Percentiles rank a stretch among this genome's conserved stretches.
phyloP scores from a whole-genome alignment of 2,329 filamentous ascomycete species.

The Fusarium chlamydosporum region DNA sequence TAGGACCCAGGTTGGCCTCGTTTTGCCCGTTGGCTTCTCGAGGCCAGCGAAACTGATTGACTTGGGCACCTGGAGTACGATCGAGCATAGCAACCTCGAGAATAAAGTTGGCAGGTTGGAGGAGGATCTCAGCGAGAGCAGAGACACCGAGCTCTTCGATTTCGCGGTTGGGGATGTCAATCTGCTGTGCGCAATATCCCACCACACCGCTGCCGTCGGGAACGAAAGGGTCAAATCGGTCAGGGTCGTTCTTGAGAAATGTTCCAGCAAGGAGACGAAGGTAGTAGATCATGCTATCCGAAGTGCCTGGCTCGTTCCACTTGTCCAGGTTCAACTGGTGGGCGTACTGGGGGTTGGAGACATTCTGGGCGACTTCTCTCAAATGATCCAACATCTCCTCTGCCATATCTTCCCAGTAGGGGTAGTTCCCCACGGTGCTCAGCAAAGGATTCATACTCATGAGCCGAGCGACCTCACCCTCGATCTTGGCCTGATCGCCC shows the following conservation, averaged over 20 bases:
- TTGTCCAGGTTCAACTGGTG: constrained; percentile 68
- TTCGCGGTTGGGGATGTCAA: constrained; percentile 83
- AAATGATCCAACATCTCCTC: constrained; percentile 80
- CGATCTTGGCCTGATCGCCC: constrained; percentile 74
- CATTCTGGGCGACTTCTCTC: constrained; percentile 70
- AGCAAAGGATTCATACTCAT: constrained; percentile 79
- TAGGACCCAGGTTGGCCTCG: constrained; percentile 60
- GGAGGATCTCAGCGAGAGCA: constrained; percentile 81
- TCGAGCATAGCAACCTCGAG: constrained; percentile 94
- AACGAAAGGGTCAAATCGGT: constrained; percentile 80
- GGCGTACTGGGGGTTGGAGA: constrained; percentile 71
- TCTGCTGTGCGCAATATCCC: constrained; percentile 76
- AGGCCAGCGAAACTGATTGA: constrained; percentile 78
- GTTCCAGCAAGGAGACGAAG: constrained; percentile 84
- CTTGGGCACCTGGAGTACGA: constrained; percentile 81
- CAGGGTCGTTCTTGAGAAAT: constrained; percentile 82
- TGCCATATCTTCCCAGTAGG: constrained; percentile 83
- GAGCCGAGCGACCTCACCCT: constrained; percentile 79
- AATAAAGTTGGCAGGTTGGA: constrained; percentile 82
- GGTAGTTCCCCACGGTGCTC: constrained; percentile 78
- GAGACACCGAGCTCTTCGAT: constrained; percentile 92
- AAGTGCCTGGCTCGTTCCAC: constrained; percentile 80
- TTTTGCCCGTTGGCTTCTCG: constrained; percentile 65
- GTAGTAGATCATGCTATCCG: constrained; percentile 88
- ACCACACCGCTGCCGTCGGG: constrained; percentile 71